A percentile compares a stretch with the other conserved stretches of the same genome.
Evolutionary conservation across 169 alveolate species (phyloP).

Genomic region (Neospora caninum): DNA sequence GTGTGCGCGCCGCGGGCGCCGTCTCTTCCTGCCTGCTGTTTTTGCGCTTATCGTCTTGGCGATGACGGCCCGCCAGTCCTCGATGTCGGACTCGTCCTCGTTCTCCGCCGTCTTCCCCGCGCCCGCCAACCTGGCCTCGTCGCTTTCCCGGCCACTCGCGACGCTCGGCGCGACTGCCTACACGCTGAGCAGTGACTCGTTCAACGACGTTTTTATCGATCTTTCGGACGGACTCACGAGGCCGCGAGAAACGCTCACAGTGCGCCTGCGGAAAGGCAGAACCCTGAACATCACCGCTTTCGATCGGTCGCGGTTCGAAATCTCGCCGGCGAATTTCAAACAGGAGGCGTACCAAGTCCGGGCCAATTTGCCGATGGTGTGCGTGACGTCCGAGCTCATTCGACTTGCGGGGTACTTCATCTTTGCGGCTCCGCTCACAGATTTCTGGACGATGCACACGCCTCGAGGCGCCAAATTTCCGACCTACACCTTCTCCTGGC

Average conservation of each 20-base stretch:
- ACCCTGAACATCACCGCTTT: neutral
- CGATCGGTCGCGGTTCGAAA: neutral
- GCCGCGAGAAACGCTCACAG: neutral
- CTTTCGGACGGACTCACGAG: neutral
- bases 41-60: neutral
- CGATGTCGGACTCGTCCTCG: neutral
- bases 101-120: neutral
- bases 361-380: neutral
- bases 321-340: neutral
- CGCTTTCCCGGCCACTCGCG: neutral
- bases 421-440: constrained; percentile 27
- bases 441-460: neutral
- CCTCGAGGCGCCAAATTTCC: neutral
- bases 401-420: neutral
- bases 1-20: neutral
- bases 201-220: neutral
- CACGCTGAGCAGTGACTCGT: neutral
- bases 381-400: neutral
- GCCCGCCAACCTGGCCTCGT: neutral
- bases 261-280: neutral
- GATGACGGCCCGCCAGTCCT: neutral
- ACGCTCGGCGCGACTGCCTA: neutral
- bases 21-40: neutral
- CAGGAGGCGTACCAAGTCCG: constrained; percentile 20
- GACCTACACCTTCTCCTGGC: constrained; percentile 22